phyloP scores from a whole-genome alignment of 768 basidiomycete species.

The Xerocomellus dryophilus region DNA sequence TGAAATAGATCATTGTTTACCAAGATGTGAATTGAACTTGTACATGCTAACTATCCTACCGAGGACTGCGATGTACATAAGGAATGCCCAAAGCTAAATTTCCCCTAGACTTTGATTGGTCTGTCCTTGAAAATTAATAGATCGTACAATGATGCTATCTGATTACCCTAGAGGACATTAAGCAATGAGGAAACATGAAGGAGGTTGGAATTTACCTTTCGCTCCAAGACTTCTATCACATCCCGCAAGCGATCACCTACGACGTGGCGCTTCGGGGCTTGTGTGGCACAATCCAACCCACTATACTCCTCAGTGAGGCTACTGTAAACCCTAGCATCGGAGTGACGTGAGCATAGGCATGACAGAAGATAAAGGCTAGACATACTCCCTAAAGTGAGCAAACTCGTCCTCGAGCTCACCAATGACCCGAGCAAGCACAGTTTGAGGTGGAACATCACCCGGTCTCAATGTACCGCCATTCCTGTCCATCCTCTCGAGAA shows the following conservation, averaged over 20 bases:
- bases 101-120: constrained; percentile 22
- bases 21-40: too few relatives aligned
- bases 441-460: constrained; percentile 72
- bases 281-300: constrained; percentile 78
- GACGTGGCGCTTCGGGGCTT: constrained; percentile 78
- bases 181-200: neutral
- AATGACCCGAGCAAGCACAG: constrained; percentile 77
- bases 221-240: constrained; percentile 88
- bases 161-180: constrained; percentile 65
- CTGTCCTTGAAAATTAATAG: constrained; percentile 76
- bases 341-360: constrained; percentile 7
- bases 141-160: constrained; percentile 89
- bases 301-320: constrained; percentile 94
- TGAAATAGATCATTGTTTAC: too few relatives aligned
- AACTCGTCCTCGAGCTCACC: constrained; percentile 94
- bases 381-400: constrained; percentile 88
- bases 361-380: constrained; percentile 1
- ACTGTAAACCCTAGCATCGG: constrained; percentile 69
- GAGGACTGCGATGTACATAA: too few relatives aligned
- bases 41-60: too few relatives aligned
- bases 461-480: constrained; percentile 23
- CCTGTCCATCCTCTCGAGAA: constrained; percentile 25
- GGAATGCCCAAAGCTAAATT: too few relatives aligned
- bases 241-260: constrained; percentile 86
- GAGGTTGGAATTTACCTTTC: constrained; percentile 57